A percentile compares a stretch with the other conserved stretches of the same genome.
These are phyloP conservation scores for Bothia castanella DNA, from an alignment of 1,284 basidiomycete species.

Conservation along the genomic window DNA sequence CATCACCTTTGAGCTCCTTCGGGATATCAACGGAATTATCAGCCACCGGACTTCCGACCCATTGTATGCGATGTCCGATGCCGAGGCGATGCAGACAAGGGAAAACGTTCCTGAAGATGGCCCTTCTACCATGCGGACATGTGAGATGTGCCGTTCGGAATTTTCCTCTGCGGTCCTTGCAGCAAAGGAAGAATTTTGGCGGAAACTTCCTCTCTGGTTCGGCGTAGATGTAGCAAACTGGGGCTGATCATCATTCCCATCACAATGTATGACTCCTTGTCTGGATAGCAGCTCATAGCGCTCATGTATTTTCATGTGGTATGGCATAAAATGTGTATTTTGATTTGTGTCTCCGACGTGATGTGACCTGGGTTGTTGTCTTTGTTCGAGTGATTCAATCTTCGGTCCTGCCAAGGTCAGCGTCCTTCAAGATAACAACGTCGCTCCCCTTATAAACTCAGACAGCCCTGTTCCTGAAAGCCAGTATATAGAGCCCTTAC, in stretches of 20 bases:
- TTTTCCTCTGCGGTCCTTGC: conserved; percentile 54
- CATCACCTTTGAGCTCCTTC: conserved; percentile 65
- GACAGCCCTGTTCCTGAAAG: too few relatives aligned
- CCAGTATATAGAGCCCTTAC: not conserved
- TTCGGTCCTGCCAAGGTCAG: not conserved
- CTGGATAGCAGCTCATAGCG: too few relatives aligned
- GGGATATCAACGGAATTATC: conserved; percentile 65
- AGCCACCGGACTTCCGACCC: conserved; percentile 64
- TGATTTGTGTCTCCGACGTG: not conserved
- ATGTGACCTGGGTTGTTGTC: too few relatives aligned
- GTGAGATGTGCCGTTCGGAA: conserved; percentile 59
- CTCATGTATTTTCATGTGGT: conserved; percentile 20
- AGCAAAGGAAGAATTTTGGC: conserved; percentile 61
- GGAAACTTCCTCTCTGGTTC: conserved; percentile 62
- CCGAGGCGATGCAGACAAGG: conserved; percentile 58
- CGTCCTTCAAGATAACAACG: not conserved
- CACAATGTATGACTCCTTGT: conserved; percentile 1
- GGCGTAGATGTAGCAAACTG: conserved; percentile 51
- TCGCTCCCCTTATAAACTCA: too few relatives aligned
- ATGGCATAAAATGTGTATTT: conserved; percentile 1
- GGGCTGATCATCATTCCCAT: conserved; percentile 34
- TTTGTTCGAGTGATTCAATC: too few relatives aligned
- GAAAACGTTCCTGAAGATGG: conserved; percentile 44
- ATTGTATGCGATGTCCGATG: conserved; percentile 62
- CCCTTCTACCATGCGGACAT: conserved; percentile 48